phyloP scores from a whole-genome alignment of 2,329 filamentous ascomycete genomes.

The Clonostachys sp. region DNA sequence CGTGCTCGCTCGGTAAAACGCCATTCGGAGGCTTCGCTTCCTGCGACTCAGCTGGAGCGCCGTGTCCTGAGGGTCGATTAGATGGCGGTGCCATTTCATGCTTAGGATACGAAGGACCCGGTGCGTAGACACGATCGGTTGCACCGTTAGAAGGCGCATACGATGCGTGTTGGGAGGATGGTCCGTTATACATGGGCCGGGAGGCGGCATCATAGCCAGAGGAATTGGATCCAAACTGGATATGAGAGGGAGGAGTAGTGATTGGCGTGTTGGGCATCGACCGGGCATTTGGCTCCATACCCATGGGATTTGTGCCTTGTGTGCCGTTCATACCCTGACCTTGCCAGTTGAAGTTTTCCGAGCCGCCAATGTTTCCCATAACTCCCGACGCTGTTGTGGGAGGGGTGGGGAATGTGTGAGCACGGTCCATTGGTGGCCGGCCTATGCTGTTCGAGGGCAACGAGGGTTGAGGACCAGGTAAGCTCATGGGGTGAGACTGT shows the following conservation, averaged over 20 bases:
- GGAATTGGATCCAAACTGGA: slow-evolving; percentile 70
- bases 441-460: slow-evolving; percentile 66
- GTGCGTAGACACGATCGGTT: slow-evolving; percentile 65
- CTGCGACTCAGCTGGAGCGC: slow-evolving; percentile 55
- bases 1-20: slow-evolving; percentile 50
- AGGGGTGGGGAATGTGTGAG: slow-evolving; percentile 90
- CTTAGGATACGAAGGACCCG: slow-evolving; percentile 68
- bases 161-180: slow-evolving; percentile 64
- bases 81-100: slow-evolving; percentile 85
- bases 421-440: slow-evolving; percentile 74
- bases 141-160: slow-evolving; percentile 59
- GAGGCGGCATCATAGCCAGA: slow-evolving; percentile 71
- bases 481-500: slow-evolving; percentile 45
- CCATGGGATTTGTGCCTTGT: slow-evolving; percentile 65
- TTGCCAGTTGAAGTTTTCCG: slow-evolving; percentile 78
- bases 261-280: slow-evolving; percentile 90
- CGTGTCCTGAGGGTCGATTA: slow-evolving; percentile 51
- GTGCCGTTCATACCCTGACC: slow-evolving; percentile 56
- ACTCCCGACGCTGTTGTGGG: slow-evolving; percentile 90
- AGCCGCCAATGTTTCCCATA: slow-evolving; percentile 66
- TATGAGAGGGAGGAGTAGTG: slow-evolving; percentile 80
- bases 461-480: slow-evolving; percentile 52
- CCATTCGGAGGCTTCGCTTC: slow-evolving; percentile 64
- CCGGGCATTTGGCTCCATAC: slow-evolving; percentile 66
- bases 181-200: slow-evolving; percentile 72